Conservation (phyloP, 768 basidiomycete genomes). For the Trametes punicea region DNA sequence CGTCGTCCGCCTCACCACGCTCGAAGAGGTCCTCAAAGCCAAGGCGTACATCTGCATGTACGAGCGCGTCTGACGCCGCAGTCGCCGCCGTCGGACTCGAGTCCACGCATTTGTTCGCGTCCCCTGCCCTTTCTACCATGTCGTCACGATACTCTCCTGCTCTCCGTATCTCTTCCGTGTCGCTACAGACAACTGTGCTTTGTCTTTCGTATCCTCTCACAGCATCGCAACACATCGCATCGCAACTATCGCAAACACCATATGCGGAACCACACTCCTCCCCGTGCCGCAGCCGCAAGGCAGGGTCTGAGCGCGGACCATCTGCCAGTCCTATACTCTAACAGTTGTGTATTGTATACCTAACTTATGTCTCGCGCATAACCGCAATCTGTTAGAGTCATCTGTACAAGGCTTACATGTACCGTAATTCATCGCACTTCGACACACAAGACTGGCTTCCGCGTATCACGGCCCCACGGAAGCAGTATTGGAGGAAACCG, state of each 20-base stretch:
- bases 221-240: background rate
- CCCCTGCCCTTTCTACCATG: background rate
- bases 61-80: constrained; percentile 53
- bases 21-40: constrained; percentile 87
- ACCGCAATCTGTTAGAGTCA: constrained; percentile 15
- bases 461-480: no score
- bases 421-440: constrained; percentile 10
- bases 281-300: background rate
- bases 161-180: background rate
- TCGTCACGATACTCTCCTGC: background rate
- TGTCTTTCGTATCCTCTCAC: background rate
- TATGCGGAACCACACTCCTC: background rate
- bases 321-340: constrained; percentile 7
- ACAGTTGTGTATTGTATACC: constrained; percentile 20
- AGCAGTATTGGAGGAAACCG: no score
- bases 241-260: background rate
- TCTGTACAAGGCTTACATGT: constrained; percentile 19
- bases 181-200: background rate
- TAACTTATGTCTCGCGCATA: constrained; percentile 19
- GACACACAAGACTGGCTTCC: background rate
- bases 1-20: constrained; percentile 68
- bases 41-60: constrained; percentile 96
- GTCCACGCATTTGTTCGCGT: background rate
- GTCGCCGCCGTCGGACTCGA: no score
- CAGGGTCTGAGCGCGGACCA: no score